phyloP scores from a whole-genome alignment of 768 basidiomycete species.

The Tylopilus plumbeoviolaceoides region DNA sequence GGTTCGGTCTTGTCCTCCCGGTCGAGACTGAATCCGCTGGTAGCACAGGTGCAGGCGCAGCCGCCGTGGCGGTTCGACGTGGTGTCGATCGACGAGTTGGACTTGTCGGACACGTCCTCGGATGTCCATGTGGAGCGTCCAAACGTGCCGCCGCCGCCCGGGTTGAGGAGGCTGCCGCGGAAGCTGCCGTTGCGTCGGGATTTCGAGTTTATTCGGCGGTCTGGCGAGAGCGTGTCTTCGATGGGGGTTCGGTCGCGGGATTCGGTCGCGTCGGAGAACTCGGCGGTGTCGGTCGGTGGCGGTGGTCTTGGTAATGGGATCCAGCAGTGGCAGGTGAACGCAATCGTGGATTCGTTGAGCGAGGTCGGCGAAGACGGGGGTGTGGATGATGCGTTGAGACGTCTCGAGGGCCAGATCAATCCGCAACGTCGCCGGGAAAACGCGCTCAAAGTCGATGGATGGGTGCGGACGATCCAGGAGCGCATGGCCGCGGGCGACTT shows the following conservation, averaged over 20 bases:
- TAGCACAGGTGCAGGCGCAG: too few species aligned
- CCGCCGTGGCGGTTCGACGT: too few species aligned
- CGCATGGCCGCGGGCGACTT: conserved; percentile 63
- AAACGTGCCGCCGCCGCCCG: too few species aligned
- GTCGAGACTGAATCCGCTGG: conserved; percentile 27
- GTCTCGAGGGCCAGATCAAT: too few species aligned
- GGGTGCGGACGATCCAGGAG: conserved; percentile 71
- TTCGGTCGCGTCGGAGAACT: conserved; percentile 50
- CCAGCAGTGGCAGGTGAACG: conserved; percentile 84
- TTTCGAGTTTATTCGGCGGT: conserved; percentile 79
- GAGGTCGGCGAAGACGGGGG: conserved; percentile 76
- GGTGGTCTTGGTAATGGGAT: too few species aligned
- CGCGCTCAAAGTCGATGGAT: conserved; percentile 73
- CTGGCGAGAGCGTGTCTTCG: too few species aligned
- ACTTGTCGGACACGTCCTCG: too few species aligned
- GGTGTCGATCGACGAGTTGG: too few species aligned
- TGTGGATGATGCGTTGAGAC: conserved; percentile 73
- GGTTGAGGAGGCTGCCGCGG: conserved; percentile 41
- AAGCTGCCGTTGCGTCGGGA: conserved; percentile 72
- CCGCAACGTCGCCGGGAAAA: conserved; percentile 67
- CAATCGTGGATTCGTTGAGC: conserved; percentile 70
- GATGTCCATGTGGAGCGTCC: too few species aligned
- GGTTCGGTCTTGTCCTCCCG: conserved; percentile 30
- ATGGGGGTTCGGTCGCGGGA: too few species aligned
- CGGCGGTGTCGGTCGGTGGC: conserved; percentile 35